Base-by-base conservation (phyloP, 2,329 filamentous ascomycete genomes). In the Apiospora koreana region DNA sequence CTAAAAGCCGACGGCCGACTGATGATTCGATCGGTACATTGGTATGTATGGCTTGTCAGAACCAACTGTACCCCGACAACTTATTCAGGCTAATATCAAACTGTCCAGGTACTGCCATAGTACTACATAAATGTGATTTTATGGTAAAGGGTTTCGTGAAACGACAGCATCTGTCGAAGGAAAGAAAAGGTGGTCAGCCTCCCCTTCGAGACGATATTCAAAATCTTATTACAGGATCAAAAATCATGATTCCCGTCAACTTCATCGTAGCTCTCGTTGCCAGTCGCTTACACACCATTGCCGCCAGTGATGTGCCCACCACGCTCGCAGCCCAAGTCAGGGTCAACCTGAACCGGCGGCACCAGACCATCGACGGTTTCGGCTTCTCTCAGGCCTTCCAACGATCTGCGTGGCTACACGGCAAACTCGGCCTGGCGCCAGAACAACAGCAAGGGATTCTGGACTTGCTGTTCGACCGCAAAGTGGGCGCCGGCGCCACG, bases 321-420 rank as follows among this genome's bases (percentile, higher is more conserved):
- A 46, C 2, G 14, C 28, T 68, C 66, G 12, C 69, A 16, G 50
- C 54, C 28, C 28, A 65, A 5, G 69, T 72, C 58, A 69, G 41
- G 5, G n/a, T 72, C 62, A 68, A 70, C 6, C 28, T 70, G 2
- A 65, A 35, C 65, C 62, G 69, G n/a, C 79, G 76, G 67, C 81
- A 80, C 72, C 83, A 83, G 73, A 79, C 75, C 1, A 82, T 83
- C 28, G 82, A 83, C 72, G 82, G 82, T 25, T 83, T 83, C 70
- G 82, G 81, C 4, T 80, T 81, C 72, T 79, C 76, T 2, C 79
- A 80, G 45, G 81, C 82, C 10, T 84, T 83, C 74, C 81, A 83
- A 72, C 80, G 83, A 23, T 81, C 82, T 2, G 79, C 80, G 8
- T 48, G 65, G 38, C 50, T 69, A 16, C 66, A 48, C 28, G 66